Base-by-base conservation (phyloP, 2,329 filamentous ascomycete species). In the Trichophyton benhamiae region DNA sequence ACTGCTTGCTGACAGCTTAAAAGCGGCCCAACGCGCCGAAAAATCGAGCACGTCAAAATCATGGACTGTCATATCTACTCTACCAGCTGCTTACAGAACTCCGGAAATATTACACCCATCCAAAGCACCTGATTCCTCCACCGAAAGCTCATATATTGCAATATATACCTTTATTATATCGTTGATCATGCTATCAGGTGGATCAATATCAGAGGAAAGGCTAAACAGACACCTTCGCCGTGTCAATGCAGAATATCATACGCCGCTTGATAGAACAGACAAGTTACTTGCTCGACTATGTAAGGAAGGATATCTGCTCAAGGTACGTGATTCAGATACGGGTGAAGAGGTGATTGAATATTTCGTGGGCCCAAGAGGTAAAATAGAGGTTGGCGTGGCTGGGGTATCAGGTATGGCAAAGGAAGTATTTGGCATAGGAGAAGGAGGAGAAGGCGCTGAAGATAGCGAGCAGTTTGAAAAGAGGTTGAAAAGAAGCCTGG, bases 341-440 rank as follows among this genome's bases (percentile, higher is more conserved):
- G 89, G 88, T 27, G 89, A 95, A 42, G 86, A 92, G 65, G 80
- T 83, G 1, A 80, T 90, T 6, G 91, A 89, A 57, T 99, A 89
- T 81, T 83, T 88, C 61, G 83, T 96, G 13, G 94, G 94, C 0
- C 87, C 90, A 4, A 82, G 94, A 22, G 92, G 88, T 4, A 94
- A 88, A 74, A 80, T 91, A 6, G 94, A 97, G 73, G 83, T 97
- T 41, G 89, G 88, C 0, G 79, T 85, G n/a, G 81, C 84, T 58
- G 89, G 88, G 0, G 87, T 94, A 11, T 83, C 85, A 17, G 85
- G 84, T 0, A 74, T 96, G 65, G 83, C 91, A 3, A 76, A 76
- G 63, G 74, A 74, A 58, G 80, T 86, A 1, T 84, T 81, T 69
- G 83, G 70, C 73, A 67, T 68, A 49, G 53, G 60, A 52, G 15